Evolutionary conservation across 306 rosid genomes (phyloP).

Genomic region (Citrullus amarus): DNA sequence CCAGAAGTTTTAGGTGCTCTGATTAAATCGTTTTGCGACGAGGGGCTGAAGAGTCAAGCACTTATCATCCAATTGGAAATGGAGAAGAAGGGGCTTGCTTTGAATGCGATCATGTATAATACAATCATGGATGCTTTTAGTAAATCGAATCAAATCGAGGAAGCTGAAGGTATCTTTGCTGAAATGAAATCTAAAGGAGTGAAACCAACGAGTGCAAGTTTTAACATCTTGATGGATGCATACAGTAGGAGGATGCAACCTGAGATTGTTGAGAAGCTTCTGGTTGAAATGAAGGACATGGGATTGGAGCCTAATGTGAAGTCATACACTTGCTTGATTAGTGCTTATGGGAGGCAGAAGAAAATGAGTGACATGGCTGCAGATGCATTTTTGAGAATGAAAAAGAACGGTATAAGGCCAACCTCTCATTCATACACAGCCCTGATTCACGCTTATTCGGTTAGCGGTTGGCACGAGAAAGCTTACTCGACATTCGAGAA

Average conservation of each 20-base stretch:
- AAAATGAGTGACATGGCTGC: slow-evolving; percentile 77
- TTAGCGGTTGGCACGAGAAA: slow-evolving; percentile 76
- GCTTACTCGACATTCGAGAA: slow-evolving; percentile 61
- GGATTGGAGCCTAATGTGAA: slow-evolving; percentile 64
- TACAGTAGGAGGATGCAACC: slow-evolving; percentile 83
- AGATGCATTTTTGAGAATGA: slow-evolving; percentile 80
- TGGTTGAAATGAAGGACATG: slow-evolving; percentile 66
- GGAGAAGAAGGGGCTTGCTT: slow-evolving; percentile 55
- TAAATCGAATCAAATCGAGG: slow-evolving; percentile 62
- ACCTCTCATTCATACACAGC: slow-evolving; percentile 79
- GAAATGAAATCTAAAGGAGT: slow-evolving; percentile 74
- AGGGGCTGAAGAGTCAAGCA: slow-evolving; percentile 67
- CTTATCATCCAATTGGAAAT: slow-evolving; percentile 68
- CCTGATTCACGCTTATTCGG: slow-evolving; percentile 73
- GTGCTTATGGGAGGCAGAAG: slow-evolving; percentile 77
- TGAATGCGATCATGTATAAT: slow-evolving; percentile 63
- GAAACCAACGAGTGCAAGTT: slow-evolving; percentile 54
- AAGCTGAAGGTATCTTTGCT: slow-evolving; percentile 76
- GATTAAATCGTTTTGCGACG: slow-evolving; percentile 66
- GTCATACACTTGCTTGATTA: slow-evolving; percentile 69
- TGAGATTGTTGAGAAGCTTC: slow-evolving; percentile 59
- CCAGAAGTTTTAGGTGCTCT: slow-evolving; percentile 66
- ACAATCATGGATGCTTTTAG: slow-evolving; percentile 59
- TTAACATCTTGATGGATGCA: slow-evolving; percentile 67
- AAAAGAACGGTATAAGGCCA: slow-evolving; percentile 59